Evolutionary conservation across 2,329 filamentous ascomycete genomes (phyloP), one percentile per base, ranked within the genome.

Genomic region (Xylaria sp.): DNA sequence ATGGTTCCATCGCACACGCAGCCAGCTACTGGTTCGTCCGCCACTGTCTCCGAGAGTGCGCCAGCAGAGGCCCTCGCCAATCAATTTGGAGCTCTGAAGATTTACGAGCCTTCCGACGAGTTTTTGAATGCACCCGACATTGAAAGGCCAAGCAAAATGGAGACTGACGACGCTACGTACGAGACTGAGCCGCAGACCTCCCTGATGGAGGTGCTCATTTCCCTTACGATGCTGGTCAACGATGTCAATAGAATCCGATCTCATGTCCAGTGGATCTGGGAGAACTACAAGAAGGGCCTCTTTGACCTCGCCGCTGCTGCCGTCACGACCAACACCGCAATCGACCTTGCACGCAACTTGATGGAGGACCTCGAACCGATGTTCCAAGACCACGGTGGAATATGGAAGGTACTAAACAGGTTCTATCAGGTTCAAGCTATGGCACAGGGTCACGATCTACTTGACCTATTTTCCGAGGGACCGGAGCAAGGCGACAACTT

Each of bases 61-160:
- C 39, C 17, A 5, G 41, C 40, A 13, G 51, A 59, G 4, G 43
- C 52, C 9, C 21, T 65, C 3, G 50, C 51, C 17, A 76, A 73
- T 52, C 64, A 63, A 18, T 77, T 78, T 53, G 66, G 64, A 2
- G 44, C 55, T 2, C 60, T 78, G 8, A 59, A 66, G 1, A 55
- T 76, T 11, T 65, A 75, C 39, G 74, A 77, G 20, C 67, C 73
- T 1, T 74, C 72, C 0, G 62, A 73, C 19, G 63, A 61, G 4
- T 77, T 76, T 56, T 39, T 72, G 4, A 57, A 70, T 13, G 65
- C 69, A 7, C 66, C 71, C 0, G 60, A 70, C 39, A 42, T 67
- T 7, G 56, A 65, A 38, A 61, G 57, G 29, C 66, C 60, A 1
- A 34, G 24, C 2, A 53, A 52, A 16, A 39, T 44, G 2, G 48